These are phyloP conservation scores for Cylindricascospora bacillispora DNA, from an alignment of 1,139 yeast species.

Conservation along the genomic window DNA sequence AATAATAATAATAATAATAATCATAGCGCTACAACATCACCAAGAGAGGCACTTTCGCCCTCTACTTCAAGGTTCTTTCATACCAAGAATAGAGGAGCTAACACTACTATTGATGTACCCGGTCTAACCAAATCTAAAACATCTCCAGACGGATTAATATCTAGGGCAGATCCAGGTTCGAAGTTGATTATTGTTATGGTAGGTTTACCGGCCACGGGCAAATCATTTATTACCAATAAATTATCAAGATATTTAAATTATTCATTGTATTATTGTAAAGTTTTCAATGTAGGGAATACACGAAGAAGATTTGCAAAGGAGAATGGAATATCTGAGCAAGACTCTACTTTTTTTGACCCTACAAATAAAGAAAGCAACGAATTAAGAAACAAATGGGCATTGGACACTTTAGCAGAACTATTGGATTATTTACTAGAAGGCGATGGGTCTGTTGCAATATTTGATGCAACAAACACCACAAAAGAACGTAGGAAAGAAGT, in stretches of 20 bases:
- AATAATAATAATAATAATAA: not conserved
- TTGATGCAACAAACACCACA: slow-evolving; percentile 93
- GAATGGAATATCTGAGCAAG: slow-evolving; percentile 32
- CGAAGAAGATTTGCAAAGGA: slow-evolving; percentile 53
- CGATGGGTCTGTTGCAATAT: slow-evolving; percentile 83
- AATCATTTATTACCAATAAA: slow-evolving; percentile 84
- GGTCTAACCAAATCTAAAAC: slow-evolving; percentile 79
- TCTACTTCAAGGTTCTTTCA: slow-evolving; percentile 3
- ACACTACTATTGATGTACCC: slow-evolving; percentile 83
- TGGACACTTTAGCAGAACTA: slow-evolving; percentile 79
- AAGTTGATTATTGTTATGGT: slow-evolving; percentile 90
- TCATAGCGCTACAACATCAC: not conserved
- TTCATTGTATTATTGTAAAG: slow-evolving; percentile 81
- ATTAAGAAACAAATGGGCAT: slow-evolving; percentile 88
- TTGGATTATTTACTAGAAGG: slow-evolving; percentile 70
- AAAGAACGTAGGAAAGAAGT: slow-evolving; percentile 58
- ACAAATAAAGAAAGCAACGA: slow-evolving; percentile 51
- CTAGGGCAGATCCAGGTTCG: slow-evolving; percentile 58
- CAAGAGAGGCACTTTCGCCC: slow-evolving; percentile 4
- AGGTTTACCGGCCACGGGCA: slow-evolving; percentile 88
- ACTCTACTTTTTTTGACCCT: slow-evolving; percentile 81
- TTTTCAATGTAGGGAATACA: slow-evolving; percentile 90
- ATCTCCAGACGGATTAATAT: slow-evolving; percentile 73
- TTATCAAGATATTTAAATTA: slow-evolving; percentile 79
- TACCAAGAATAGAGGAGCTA: slow-evolving; percentile 31